phyloP scores from a whole-genome alignment of 2,329 filamentous ascomycete species.

The Ophiostoma montium region DNA sequence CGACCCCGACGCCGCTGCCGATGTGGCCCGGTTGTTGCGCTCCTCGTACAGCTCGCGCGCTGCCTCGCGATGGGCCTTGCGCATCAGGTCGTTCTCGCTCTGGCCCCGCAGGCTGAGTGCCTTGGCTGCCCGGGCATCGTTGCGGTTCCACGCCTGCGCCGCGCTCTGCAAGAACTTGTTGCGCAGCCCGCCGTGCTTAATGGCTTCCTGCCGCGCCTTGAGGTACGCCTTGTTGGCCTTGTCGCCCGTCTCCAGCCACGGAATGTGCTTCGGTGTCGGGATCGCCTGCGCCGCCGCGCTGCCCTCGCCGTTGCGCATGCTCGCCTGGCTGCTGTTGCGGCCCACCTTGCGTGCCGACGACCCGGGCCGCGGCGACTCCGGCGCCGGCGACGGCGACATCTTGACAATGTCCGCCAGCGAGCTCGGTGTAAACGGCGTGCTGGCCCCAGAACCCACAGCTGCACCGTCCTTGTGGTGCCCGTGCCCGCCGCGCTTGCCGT shows the following conservation, averaged over 20 bases:
- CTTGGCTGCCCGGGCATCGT: conserved; percentile 91
- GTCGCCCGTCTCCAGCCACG: conserved; percentile 90
- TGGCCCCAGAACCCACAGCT: not conserved
- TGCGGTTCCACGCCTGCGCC: conserved; percentile 96
- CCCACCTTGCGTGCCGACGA: conserved; percentile 41
- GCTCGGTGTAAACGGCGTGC: conserved; percentile 38
- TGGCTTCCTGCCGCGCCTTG: conserved; percentile 87
- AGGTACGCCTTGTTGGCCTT: conserved; percentile 87
- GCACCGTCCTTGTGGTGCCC: conserved; percentile 55
- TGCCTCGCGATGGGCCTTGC: conserved; percentile 89
- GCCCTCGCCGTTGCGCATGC: conserved; percentile 56
- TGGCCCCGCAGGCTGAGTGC: conserved; percentile 87
- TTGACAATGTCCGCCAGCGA: conserved; percentile 90
- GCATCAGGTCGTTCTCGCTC: conserved; percentile 94
- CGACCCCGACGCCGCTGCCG: conserved; percentile 30
- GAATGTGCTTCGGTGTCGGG: conserved; percentile 76
- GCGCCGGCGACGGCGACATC: conserved; percentile 77
- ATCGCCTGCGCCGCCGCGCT: conserved; percentile 74
- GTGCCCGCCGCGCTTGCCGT: conserved; percentile 79
- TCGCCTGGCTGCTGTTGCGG: conserved; percentile 51
- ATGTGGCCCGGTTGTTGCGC: too few relatives aligned
- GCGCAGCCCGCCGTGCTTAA: conserved; percentile 88
- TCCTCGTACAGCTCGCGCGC: conserved; percentile 86
- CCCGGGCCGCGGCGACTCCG: conserved; percentile 39
- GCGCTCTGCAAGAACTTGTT: conserved; percentile 95